These are phyloP conservation scores for Nematocida displodere DNA, from an alignment of 371 early-diverging fungal genomes.

Conservation along the genomic window DNA sequence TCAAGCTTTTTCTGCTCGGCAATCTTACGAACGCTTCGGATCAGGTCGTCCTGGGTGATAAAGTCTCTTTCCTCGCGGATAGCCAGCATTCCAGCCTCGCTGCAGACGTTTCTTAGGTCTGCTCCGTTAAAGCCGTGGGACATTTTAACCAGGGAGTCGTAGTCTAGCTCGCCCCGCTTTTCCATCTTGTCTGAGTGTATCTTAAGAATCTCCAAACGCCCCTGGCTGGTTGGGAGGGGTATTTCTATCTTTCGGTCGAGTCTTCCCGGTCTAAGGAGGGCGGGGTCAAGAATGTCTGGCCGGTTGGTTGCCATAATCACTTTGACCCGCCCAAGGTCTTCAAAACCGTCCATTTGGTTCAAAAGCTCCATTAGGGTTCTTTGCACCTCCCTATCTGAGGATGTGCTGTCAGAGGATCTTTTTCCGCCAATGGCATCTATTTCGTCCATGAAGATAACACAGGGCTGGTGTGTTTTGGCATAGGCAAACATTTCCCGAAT, in stretches of 20 bases:
- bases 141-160: conserved; percentile 88
- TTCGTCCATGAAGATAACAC: conserved; percentile 99
- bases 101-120: conserved; percentile 95
- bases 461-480: conserved; percentile 96
- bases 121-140: conserved; percentile 97
- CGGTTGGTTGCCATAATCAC: conserved; percentile 99
- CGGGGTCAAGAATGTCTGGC: conserved; percentile 95
- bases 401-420: conserved; percentile 92
- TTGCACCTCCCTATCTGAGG: conserved; percentile 97
- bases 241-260: conserved; percentile 97
- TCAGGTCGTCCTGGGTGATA: conserved; percentile 92
- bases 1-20: conserved; percentile 94
- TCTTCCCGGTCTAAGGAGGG: conserved; percentile 89
- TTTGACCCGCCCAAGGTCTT: conserved; percentile 90
- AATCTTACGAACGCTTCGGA: conserved; percentile 97
- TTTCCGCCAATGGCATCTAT: conserved; percentile 99
- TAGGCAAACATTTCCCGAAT: conserved; percentile 98
- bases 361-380: conserved; percentile 97
- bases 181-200: conserved; percentile 86
- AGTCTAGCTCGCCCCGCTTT: conserved; percentile 85
- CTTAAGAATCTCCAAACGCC: conserved; percentile 88
- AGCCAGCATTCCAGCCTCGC: conserved; percentile 99
- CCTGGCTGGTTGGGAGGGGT: conserved; percentile 81
- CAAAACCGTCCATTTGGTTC: conserved; percentile 99
- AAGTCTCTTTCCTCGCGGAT: conserved; percentile 96